phyloP scores from a whole-genome alignment of 2,329 filamentous ascomycete species.

The Penicillium palitans region DNA sequence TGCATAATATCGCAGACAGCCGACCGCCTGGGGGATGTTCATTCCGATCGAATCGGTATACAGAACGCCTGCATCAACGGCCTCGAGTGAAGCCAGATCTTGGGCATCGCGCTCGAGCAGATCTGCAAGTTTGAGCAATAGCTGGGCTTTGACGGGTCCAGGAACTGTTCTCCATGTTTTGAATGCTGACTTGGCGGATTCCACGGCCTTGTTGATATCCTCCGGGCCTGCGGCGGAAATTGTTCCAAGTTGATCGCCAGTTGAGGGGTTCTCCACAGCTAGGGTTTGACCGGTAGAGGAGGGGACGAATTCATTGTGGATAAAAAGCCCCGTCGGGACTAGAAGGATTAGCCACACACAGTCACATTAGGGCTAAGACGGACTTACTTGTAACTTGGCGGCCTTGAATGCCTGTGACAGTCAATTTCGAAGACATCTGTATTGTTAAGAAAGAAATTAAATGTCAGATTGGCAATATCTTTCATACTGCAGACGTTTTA shows the following conservation, averaged over 20 bases:
- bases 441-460: background rate
- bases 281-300: constrained; percentile 22
- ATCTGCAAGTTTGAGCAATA: constrained; percentile 30
- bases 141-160: constrained; percentile 17
- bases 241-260: constrained; percentile 21
- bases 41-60: constrained; percentile 26
- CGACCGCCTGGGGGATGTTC: constrained; percentile 27
- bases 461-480: background rate
- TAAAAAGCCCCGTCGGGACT: constrained; percentile 33
- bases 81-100: constrained; percentile 29
- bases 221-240: constrained; percentile 26
- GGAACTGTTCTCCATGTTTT: constrained; percentile 27
- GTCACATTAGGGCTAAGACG: background rate
- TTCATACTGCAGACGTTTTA: background rate
- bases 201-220: constrained; percentile 29
- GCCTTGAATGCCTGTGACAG: constrained; percentile 19
- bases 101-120: constrained; percentile 30
- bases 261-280: constrained; percentile 28
- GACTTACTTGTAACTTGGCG: constrained; percentile 18
- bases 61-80: constrained; percentile 28
- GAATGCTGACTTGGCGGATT: constrained; percentile 23
- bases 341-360: background rate
- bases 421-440: constrained; percentile 14
- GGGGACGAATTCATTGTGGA: constrained; percentile 31
- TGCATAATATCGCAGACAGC: constrained; percentile 30